Conservation (phyloP, 2,329 filamentous ascomycete genomes). For the Pseudopithomyces maydicus region DNA sequence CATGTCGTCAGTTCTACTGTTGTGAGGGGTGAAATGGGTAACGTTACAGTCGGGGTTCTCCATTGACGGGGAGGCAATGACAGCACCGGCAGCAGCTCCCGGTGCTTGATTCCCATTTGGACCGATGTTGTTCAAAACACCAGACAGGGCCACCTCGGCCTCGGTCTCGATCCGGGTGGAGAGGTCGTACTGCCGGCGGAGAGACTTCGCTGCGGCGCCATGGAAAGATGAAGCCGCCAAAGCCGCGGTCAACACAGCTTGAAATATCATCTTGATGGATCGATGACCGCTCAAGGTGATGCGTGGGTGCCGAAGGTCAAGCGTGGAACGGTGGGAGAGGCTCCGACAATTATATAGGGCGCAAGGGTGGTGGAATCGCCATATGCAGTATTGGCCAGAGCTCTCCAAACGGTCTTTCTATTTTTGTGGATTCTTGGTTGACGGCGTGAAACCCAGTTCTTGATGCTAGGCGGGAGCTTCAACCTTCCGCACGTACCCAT, state of each 20-base stretch:
- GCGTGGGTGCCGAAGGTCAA: neutral
- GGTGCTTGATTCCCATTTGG: constrained; percentile 54
- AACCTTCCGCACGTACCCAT: constrained; percentile 7
- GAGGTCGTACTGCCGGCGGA: constrained; percentile 6
- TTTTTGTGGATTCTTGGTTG: neutral
- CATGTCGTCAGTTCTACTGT: constrained; percentile 3
- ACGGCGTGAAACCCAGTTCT: constrained; percentile 5
- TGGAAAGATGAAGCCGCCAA: constrained; percentile 13
- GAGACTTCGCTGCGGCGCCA: constrained; percentile 6
- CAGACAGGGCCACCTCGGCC: constrained; percentile 54
- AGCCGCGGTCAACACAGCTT: constrained; percentile 3
- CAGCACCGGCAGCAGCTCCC: constrained; percentile 56
- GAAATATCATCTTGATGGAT: constrained; percentile 13
- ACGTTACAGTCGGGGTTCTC: constrained; percentile 58
- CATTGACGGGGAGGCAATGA: constrained; percentile 61
- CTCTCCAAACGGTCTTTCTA: neutral
- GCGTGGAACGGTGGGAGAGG: neutral
- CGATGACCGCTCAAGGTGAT: neutral
- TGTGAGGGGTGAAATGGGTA: neutral
- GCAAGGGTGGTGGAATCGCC: neutral
- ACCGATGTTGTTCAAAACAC: constrained; percentile 62
- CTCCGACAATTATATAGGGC: neutral
- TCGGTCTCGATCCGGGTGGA: constrained; percentile 48
- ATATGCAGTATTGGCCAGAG: neutral
- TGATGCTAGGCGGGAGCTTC: constrained; percentile 10